Evolutionary conservation across 495 filamentous ascomycete genomes (phyloP), one percentile per base, ranked within the genome.

Genomic region (Aspergillus bridgeri): DNA sequence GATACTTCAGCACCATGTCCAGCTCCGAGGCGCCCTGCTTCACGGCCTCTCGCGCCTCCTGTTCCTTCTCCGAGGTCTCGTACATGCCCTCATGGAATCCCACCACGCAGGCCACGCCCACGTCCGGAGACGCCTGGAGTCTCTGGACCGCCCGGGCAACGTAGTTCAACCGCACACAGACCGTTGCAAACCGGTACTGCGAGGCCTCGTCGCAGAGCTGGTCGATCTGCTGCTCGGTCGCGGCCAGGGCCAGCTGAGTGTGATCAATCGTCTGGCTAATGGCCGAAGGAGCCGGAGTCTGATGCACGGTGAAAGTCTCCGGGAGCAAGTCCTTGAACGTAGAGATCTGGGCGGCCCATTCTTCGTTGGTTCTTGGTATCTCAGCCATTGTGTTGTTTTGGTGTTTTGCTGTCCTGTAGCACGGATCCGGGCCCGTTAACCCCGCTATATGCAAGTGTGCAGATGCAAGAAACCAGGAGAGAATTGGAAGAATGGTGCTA

Each of bases 1-100:
- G 69, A 59, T 83, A 80, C 50, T 87, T 84, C 52, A 89, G 75
- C 13, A 90, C 87, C 77, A 88, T 83, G 62, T 90, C 87, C 17
- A 89, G 73, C 62, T 90, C 87, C 0, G 61, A 68, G 4, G 87
- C 86, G 11, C 87, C 87, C 7, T 76, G 71, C 20, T 60, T 62
- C 48, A 88, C 68, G 6, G 86, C 86, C n/a, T 74, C 68, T 38
- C 68, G 67, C 2, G 85, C 80, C 65, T 88, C 85, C 48, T 68
- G 72, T 42, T 66, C 69, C 55, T 89, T 89, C 25, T 77, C 70
- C 2, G 67, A 55, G 15, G 82, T 78, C 24, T 77, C 72, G 57
- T 80, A 68, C 7, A 81, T 84, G 9, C 86, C 87, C 59, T 87
- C 83, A 21, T 79, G 87, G 71, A 89, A 89, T 42, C 83, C 86